Evolutionary conservation across 1,284 basidiomycete genomes (phyloP), one percentile per base, ranked within the genome.

Genomic region (Termitomyces sp.): DNA sequence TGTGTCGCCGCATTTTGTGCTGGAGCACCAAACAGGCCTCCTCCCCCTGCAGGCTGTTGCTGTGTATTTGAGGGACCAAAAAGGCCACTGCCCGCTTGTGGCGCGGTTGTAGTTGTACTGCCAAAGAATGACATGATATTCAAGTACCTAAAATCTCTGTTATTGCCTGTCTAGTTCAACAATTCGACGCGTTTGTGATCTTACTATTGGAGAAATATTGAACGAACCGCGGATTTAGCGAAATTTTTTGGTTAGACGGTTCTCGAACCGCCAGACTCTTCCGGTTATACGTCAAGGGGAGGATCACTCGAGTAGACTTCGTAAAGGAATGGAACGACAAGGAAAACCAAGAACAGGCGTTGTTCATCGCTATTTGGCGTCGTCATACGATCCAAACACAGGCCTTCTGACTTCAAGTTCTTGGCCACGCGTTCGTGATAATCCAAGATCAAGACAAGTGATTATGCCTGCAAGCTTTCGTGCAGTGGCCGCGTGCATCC

Each of bases 1-100:
- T 38, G 46, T 36, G 58, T 57, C 21, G 60, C 59, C 43, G 58
- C 46, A 30, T 58, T 59, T 45, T 57, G 58, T 26, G 58, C 50
- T 21, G 58, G 55, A 21, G 50, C 50, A 26, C 65, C 64, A 43
- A 68, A 68, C 40, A 65, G 53, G 19, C 60, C 56, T 41, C 62
- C 60, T 34, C 61, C 64, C 12, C 58, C 45, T 44, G 57, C 54
- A 52, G 59, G 58, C 33, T 60, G 60, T 51, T 61, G 61, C 38
- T 56, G 56, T 39, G 57, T 38, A 42, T 53, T 53, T 4, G 59
- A 31, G 15, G 52, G 43, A 8, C 59, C 61, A 58, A 62, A 62
- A 47, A 62, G 48, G 33, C 60, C 55, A 5, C 60, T 58, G 26
- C 56, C 54, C 0, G 55, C 30, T 44, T 60, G 59, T 45, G 54